Conservation (phyloP, 1,284 basidiomycete species). For the Bjerkandera adusta region DNA sequence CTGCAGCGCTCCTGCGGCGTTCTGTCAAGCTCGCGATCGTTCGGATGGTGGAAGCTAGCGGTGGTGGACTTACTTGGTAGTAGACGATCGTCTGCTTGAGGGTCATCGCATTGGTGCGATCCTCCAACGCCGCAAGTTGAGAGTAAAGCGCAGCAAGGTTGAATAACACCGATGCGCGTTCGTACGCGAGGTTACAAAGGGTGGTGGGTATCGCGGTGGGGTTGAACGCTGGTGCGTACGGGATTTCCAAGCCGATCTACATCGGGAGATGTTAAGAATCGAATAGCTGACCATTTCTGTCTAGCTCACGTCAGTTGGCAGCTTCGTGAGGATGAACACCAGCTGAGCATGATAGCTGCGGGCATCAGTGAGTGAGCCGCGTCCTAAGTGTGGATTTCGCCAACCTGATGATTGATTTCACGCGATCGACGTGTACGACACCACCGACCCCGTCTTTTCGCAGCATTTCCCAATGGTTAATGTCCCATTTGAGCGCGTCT, state of each 20-base stretch:
- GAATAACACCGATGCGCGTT: constrained; percentile 76
- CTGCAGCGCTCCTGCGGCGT: constrained; percentile 73
- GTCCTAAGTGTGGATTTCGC: constrained; percentile 25
- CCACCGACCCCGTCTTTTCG: constrained; percentile 61
- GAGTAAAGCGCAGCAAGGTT: constrained; percentile 85
- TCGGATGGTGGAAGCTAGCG: background rate
- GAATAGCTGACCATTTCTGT: too few species aligned
- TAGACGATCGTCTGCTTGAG: constrained; percentile 72
- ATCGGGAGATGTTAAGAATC: too few species aligned
- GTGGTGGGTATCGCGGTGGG: constrained; percentile 57
- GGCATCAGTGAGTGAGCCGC: constrained; percentile 14
- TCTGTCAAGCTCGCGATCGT: constrained; percentile 42
- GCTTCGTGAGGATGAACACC: constrained; percentile 70
- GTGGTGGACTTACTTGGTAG: constrained; percentile 62
- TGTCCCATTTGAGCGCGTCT: constrained; percentile 84
- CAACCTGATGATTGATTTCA: constrained; percentile 48
- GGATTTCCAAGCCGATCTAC: constrained; percentile 76
- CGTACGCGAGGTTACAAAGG: constrained; percentile 74
- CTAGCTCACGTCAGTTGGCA: constrained; percentile 61
- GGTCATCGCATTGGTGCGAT: constrained; percentile 72
- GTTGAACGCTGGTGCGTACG: constrained; percentile 73
- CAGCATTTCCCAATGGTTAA: constrained; percentile 67
- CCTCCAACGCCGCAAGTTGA: constrained; percentile 62
- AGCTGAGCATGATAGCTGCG: constrained; percentile 89
- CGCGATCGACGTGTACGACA: constrained; percentile 56